Evolutionary conservation across 257 asterid species (phyloP).

Genomic region (Salvia splendens): DNA sequence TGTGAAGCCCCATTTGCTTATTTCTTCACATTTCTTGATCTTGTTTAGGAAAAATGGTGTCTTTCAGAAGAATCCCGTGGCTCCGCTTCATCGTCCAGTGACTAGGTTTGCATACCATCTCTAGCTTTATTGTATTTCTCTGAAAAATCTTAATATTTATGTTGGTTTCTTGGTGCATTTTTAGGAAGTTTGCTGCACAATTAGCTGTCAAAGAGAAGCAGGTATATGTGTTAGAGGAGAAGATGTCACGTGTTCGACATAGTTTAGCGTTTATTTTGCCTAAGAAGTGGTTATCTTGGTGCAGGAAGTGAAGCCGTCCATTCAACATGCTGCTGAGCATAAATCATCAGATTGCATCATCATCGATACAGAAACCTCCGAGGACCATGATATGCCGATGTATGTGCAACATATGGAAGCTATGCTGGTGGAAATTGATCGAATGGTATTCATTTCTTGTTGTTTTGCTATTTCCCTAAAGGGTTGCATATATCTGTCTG

Average conservation of each 20-base stretch:
- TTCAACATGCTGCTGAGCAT: slow-evolving; percentile 29
- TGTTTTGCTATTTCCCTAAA: background rate
- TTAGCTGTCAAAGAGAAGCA: slow-evolving; percentile 48
- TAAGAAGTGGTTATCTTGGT: background rate
- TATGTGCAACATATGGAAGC: slow-evolving; percentile 72
- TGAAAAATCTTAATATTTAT: background rate
- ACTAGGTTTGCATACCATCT: slow-evolving; percentile 55
- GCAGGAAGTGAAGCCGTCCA: slow-evolving; percentile 10
- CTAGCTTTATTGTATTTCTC: slow-evolving; percentile 8
- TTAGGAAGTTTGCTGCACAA: slow-evolving; percentile 66
- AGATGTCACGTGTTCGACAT: background rate
- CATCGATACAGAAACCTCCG: slow-evolving; percentile 36
- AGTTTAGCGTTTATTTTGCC: background rate
- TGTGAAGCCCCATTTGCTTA: slow-evolving; percentile 7
- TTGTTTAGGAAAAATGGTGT: slow-evolving; percentile 50
- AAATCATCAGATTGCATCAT: slow-evolving; percentile 40
- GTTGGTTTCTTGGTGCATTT: slow-evolving; percentile 17
- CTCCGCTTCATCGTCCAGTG: slow-evolving; percentile 67
- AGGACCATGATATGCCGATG: slow-evolving; percentile 54
- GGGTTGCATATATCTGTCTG: background rate
- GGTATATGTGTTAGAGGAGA: slow-evolving; percentile 36
- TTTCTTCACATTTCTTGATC: slow-evolving; percentile 4
- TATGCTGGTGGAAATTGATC: slow-evolving; percentile 71
- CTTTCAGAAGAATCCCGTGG: slow-evolving; percentile 43
- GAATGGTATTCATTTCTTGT: slow-evolving; percentile 50